A percentile compares a stretch with the other conserved stretches of the same genome.
Conservation (phyloP, 176 grass and related monocot species). For the Triticum monococcum region DNA sequence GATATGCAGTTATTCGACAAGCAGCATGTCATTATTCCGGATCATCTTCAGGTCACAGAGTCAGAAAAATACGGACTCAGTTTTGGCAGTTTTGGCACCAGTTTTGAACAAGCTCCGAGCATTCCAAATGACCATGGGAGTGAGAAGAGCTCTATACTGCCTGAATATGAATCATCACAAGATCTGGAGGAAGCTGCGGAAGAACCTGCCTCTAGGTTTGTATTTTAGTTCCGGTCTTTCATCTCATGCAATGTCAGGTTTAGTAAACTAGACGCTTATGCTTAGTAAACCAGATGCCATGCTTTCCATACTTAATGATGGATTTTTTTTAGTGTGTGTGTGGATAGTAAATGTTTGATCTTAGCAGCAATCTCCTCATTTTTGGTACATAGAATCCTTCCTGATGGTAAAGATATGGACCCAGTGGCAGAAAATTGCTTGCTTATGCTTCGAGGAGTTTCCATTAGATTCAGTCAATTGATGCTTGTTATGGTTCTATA, state of each 20-base stretch:
- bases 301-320: constrained; percentile 6
- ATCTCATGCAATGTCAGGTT: background rate
- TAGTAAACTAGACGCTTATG: background rate
- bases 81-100: constrained; percentile 82
- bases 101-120: constrained; percentile 43
- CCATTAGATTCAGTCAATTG: background rate
- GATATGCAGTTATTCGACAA: constrained; percentile 52
- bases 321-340: background rate
- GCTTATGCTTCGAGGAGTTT: background rate
- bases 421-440: background rate
- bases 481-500: background rate
- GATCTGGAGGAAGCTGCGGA: constrained; percentile 38
- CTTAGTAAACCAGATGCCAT: background rate
- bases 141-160: constrained; percentile 37
- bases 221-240: background rate
- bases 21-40: constrained; percentile 86
- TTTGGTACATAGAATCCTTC: background rate
- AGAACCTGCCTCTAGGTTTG: constrained; percentile 52
- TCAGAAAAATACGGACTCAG: constrained; percentile 79
- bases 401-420: constrained; percentile 10
- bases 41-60: constrained; percentile 84
- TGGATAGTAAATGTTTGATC: background rate
- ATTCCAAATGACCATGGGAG: constrained; percentile 39
- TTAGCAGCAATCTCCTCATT: background rate
- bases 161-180: constrained; percentile 42